These are phyloP conservation scores for Dactylellina sp. DNA, from an alignment of 2,329 filamentous ascomycete genomes.

Conservation along the genomic window DNA sequence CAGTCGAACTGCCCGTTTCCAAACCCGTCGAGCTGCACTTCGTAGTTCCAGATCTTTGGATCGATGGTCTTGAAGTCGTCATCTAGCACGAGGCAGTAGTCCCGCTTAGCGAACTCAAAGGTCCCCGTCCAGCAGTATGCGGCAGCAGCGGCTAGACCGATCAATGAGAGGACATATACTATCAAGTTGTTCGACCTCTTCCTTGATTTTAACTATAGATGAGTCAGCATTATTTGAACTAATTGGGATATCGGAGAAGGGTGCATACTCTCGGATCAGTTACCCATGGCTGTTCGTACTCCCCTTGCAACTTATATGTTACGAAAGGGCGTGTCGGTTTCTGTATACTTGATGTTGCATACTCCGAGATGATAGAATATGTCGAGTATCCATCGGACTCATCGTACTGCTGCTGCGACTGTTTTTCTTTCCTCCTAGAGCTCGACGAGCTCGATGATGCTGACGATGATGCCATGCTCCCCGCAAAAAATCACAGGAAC, in stretches of 20 bases:
- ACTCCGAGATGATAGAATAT: slow-evolving; percentile 42
- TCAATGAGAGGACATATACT: slow-evolving; percentile 3
- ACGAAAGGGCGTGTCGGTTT: slow-evolving; percentile 33
- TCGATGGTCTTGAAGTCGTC: slow-evolving; percentile 68
- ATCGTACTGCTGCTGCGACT: background rate
- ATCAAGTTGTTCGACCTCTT: slow-evolving; percentile 26
- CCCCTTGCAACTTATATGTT: slow-evolving; percentile 32
- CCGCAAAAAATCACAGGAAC: too few species aligned
- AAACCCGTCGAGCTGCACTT: slow-evolving; percentile 66
- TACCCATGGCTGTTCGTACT: slow-evolving; percentile 42
- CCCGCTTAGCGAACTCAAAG: slow-evolving; percentile 14
- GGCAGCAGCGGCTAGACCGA: slow-evolving; percentile 20
- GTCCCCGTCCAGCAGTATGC: slow-evolving; percentile 46
- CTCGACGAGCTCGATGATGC: slow-evolving; percentile 13
- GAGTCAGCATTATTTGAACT: background rate
- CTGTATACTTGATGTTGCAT: slow-evolving; percentile 38
- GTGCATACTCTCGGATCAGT: slow-evolving; percentile 31
- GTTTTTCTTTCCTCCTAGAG: background rate
- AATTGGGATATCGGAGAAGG: background rate
- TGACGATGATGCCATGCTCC: slow-evolving; percentile 16
- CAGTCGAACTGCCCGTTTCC: slow-evolving; percentile 69
- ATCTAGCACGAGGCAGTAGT: slow-evolving; percentile 68
- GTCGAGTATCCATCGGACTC: slow-evolving; percentile 18
- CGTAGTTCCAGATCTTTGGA: slow-evolving; percentile 67
- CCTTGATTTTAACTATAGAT: slow-evolving; percentile 30